Percentiles rank a stretch among this genome's conserved stretches.
Evolutionary conservation across 352 stramenopile species (phyloP).

Genomic region (Globisporangium carolinianum): DNA sequence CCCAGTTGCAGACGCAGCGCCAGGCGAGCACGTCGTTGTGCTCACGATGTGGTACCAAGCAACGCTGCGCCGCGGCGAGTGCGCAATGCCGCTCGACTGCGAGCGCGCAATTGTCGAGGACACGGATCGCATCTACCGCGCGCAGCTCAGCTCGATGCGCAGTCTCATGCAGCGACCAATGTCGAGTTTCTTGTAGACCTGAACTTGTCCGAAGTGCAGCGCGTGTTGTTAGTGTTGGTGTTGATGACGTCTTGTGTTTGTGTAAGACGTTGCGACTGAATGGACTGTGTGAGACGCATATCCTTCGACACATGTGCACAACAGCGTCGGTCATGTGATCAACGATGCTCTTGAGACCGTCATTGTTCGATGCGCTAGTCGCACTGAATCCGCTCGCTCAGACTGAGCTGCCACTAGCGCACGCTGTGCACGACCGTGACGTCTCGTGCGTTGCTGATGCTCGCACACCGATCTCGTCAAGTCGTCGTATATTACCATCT

Average conservation of each 20-base stretch:
- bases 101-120: not conserved
- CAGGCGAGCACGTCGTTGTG: conserved; percentile 14
- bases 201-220: too few relatives aligned
- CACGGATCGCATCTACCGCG: not conserved
- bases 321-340: too few relatives aligned
- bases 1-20: too few relatives aligned
- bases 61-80: conserved; percentile 14
- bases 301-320: not conserved
- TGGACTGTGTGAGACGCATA: not conserved
- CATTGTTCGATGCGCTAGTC: not conserved
- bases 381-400: conserved; percentile 7
- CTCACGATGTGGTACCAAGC: conserved; percentile 29
- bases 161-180: not conserved
- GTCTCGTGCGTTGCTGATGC: not conserved
- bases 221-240: too few relatives aligned
- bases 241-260: too few relatives aligned
- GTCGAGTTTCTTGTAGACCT: too few relatives aligned
- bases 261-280: not conserved
- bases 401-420: not conserved
- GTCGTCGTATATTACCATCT: not conserved
- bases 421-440: conserved; percentile 1
- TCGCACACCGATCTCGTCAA: too few relatives aligned
- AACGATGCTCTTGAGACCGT: not conserved
- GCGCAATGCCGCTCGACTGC: not conserved
- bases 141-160: conserved; percentile 2